These are phyloP conservation scores for Boletus sp. DNA, from an alignment of 768 basidiomycete species.

Conservation along the genomic window DNA sequence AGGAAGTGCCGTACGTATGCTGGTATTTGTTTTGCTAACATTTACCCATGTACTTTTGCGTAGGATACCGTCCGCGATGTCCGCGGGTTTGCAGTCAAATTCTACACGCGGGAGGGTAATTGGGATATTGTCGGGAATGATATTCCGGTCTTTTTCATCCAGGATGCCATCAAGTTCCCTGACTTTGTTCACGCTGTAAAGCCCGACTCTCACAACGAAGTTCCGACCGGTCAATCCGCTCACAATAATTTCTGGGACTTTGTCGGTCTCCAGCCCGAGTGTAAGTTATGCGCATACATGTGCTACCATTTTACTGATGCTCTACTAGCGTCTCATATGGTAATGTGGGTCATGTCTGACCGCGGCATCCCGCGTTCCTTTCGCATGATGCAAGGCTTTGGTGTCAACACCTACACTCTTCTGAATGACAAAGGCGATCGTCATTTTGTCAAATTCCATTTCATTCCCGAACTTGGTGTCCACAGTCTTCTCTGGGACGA, in stretches of 20 bases:
- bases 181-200: constrained; percentile 84
- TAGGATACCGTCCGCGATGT: constrained; percentile 80
- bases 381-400: constrained; percentile 88
- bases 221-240: constrained; percentile 62
- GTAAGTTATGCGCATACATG: constrained; percentile 28
- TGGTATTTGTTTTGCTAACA: background rate
- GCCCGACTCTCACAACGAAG: constrained; percentile 82
- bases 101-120: constrained; percentile 83
- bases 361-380: constrained; percentile 80
- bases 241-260: constrained; percentile 93
- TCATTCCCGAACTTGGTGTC: constrained; percentile 75
- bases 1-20: constrained; percentile 68
- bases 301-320: constrained; percentile 12
- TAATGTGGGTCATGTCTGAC: constrained; percentile 86
- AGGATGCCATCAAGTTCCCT: constrained; percentile 80
- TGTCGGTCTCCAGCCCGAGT: constrained; percentile 65
- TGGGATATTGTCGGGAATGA: constrained; percentile 88
- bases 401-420: constrained; percentile 82
- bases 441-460: constrained; percentile 88
- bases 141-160: constrained; percentile 80
- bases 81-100: constrained; percentile 80
- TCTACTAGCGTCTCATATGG: constrained; percentile 59
- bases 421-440: constrained; percentile 63
- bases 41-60: background rate
- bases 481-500: constrained; percentile 90